Conservation (phyloP, 2,329 filamentous ascomycete genomes). For the Phaeosphaeria sp. region DNA sequence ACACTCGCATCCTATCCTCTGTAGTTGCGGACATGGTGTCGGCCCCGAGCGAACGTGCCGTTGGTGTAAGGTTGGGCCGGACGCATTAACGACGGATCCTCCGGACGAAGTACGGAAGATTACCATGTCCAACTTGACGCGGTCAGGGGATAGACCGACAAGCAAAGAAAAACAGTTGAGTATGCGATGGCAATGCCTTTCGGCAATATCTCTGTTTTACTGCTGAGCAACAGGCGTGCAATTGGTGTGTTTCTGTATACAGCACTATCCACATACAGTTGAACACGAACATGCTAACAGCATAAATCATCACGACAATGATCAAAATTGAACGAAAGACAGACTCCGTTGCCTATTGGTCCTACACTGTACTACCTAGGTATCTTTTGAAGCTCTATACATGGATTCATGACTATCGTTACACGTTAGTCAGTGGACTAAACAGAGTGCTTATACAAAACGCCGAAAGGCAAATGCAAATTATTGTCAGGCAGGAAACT, state of each 20-base stretch:
- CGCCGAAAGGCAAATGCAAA: constrained; percentile 16
- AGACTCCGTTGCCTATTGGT: constrained; percentile 5
- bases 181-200: too few relatives aligned
- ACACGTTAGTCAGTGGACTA: constrained; percentile 24
- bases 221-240: too few relatives aligned
- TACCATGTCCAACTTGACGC: not conserved
- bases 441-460: constrained; percentile 17
- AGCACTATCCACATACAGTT: too few relatives aligned
- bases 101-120: not conserved
- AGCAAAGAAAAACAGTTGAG: too few relatives aligned
- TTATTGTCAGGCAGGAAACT: constrained; percentile 5
- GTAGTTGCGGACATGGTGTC: not conserved
- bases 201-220: too few relatives aligned
- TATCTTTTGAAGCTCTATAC: constrained; percentile 25
- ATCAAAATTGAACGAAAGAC: not conserved
- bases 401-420: constrained; percentile 29
- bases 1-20: not conserved
- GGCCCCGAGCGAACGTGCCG: not conserved
- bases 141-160: not conserved
- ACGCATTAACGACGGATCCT: not conserved
- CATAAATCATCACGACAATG: not conserved
- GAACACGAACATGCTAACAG: not conserved
- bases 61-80: not conserved
- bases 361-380: constrained; percentile 20
- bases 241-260: too few relatives aligned